These are phyloP conservation scores for Metschnikowia gelsemii DNA, from an alignment of 805 yeast genomes.

Conservation along the genomic window DNA sequence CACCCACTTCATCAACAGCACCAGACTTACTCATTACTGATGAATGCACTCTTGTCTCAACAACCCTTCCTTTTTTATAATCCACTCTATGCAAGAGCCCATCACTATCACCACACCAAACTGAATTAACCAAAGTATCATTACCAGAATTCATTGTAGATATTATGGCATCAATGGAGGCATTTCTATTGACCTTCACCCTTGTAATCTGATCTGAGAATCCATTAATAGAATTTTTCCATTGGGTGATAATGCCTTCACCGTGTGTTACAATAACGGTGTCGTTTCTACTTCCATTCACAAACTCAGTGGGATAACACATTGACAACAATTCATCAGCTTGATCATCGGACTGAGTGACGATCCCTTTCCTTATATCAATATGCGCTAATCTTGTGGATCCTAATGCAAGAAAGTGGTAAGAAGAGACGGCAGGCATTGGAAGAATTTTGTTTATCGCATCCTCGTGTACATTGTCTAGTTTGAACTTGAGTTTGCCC, in stretches of 20 bases:
- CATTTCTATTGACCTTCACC: constrained; percentile 63
- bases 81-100: constrained; percentile 72
- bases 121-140: constrained; percentile 44
- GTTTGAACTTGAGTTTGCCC: constrained; percentile 40
- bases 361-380: constrained; percentile 71
- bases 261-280: constrained; percentile 83
- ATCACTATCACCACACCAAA: constrained; percentile 80
- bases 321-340: constrained; percentile 88
- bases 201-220: constrained; percentile 78
- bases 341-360: constrained; percentile 78
- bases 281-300: constrained; percentile 50
- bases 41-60: constrained; percentile 67
- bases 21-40: constrained; percentile 34
- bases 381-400: constrained; percentile 77
- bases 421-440: constrained; percentile 67
- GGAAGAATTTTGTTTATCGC: constrained; percentile 73
- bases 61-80: constrained; percentile 58
- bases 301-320: constrained; percentile 57
- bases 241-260: constrained; percentile 81
- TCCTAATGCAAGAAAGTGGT: constrained; percentile 78
- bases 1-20: constrained; percentile 67
- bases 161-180: constrained; percentile 70
- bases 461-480: constrained; percentile 67
- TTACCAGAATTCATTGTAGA: constrained; percentile 55
- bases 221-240: constrained; percentile 73